phyloP scores from a whole-genome alignment of 345 rosid genomes.

The Hibiscus syriacus region DNA sequence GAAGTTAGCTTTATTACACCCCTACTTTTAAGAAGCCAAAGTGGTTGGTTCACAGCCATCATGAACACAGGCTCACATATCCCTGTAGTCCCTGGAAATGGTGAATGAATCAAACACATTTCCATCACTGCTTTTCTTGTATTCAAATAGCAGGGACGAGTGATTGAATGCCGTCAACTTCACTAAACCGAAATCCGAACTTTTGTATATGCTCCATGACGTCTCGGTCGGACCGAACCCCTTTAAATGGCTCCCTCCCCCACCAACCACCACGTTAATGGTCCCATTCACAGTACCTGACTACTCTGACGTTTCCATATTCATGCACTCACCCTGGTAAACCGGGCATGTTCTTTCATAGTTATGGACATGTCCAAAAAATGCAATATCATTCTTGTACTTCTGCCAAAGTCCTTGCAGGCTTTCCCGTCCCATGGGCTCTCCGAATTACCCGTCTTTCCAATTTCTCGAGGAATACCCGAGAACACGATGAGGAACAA shows the following conservation, averaged over 20 bases:
- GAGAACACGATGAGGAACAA: slow-evolving; percentile 54
- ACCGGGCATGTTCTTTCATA: slow-evolving; percentile 66
- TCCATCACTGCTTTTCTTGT: slow-evolving; percentile 76
- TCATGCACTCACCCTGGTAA: slow-evolving; percentile 69
- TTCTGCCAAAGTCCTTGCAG: slow-evolving; percentile 71
- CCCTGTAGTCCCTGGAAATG: slow-evolving; percentile 74
- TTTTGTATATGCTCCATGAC: slow-evolving; percentile 68
- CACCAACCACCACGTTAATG: slow-evolving; percentile 79
- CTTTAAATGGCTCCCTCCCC: slow-evolving; percentile 75
- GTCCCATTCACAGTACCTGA: slow-evolving; percentile 68
- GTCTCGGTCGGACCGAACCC: slow-evolving; percentile 38
- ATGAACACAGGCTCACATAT: slow-evolving; percentile 66
- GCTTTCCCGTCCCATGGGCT: slow-evolving; percentile 55
- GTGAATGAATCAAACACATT: slow-evolving; percentile 73
- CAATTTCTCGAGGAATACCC: slow-evolving; percentile 47
- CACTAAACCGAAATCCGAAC: slow-evolving; percentile 68
- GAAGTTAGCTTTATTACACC: too few species aligned
- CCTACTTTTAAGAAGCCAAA: slow-evolving; percentile 39
- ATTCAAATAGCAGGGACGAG: slow-evolving; percentile 71
- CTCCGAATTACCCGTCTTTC: slow-evolving; percentile 44
- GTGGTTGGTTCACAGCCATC: slow-evolving; percentile 67
- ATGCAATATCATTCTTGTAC: slow-evolving; percentile 66
- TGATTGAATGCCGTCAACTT: slow-evolving; percentile 73
- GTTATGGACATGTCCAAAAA: slow-evolving; percentile 64
- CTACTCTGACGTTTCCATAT: slow-evolving; percentile 41